These are phyloP conservation scores for Paracoccidioides lutzii DNA, from an alignment of 2,329 filamentous ascomycete genomes.

Conservation along the genomic window DNA sequence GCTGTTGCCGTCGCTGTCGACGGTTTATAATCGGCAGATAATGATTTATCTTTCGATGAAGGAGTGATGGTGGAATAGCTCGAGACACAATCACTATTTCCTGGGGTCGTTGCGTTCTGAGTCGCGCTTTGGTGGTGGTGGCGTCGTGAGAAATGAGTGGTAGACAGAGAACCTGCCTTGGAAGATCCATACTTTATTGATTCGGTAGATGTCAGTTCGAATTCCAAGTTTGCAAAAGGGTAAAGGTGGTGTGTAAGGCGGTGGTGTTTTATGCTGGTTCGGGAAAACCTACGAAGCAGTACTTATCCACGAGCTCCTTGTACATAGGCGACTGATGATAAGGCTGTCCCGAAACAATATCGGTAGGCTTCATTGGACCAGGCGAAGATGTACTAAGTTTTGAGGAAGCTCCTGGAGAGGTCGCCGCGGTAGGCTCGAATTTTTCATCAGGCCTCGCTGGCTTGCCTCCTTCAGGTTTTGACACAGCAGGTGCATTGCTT, in stretches of 20 bases:
- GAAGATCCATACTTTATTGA: constrained; percentile 1
- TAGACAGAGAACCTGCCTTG: constrained; percentile 10
- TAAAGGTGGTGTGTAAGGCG: not conserved
- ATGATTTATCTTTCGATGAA: not conserved
- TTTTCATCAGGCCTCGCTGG: not conserved
- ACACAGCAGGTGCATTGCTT: too few species aligned
- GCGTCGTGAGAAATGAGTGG: constrained; percentile 5
- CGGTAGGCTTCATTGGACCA: constrained; percentile 1
- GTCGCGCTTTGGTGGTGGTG: not conserved
- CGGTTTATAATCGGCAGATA: constrained; percentile 3
- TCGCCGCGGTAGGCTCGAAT: not conserved
- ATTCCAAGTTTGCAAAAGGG: not conserved
- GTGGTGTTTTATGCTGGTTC: not conserved
- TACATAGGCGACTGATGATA: constrained; percentile 79
- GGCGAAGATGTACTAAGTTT: not conserved
- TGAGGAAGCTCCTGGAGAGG: not conserved
- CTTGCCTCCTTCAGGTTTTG: not conserved
- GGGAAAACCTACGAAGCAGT: constrained; percentile 87
- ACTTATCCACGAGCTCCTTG: constrained; percentile 94
- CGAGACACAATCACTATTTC: not conserved
- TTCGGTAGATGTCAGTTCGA: not conserved
- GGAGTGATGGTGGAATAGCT: constrained; percentile 2
- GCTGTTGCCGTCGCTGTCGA: not conserved
- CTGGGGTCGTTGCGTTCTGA: not conserved
- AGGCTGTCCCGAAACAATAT: constrained; percentile 41